phyloP scores from a whole-genome alignment of 2,329 filamentous ascomycete genomes.

The Colletotrichum australisinense region DNA sequence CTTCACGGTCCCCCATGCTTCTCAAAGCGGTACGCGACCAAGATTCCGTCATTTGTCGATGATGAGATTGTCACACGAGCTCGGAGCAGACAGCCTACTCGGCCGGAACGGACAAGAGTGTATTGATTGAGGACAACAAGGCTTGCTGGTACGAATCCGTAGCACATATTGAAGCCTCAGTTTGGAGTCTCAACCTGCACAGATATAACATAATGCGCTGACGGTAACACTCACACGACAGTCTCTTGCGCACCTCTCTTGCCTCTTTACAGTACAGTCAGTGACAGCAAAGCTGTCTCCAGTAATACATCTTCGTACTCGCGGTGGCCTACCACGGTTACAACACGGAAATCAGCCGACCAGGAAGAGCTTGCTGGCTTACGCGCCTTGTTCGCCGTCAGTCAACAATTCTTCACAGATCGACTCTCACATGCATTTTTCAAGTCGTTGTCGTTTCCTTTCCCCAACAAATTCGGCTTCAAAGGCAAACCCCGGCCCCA shows the following conservation, averaged over 20 bases:
- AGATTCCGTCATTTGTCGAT: conserved; percentile 1
- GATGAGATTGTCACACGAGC: neutral
- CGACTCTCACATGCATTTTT: conserved; percentile 31
- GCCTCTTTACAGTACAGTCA: neutral
- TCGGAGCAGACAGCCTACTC: neutral
- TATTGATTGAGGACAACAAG: neutral
- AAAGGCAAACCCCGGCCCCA: conserved; percentile 29
- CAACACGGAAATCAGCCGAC: neutral
- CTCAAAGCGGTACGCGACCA: neutral
- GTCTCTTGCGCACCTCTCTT: neutral
- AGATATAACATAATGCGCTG: neutral
- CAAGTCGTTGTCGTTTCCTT: neutral
- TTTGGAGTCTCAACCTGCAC: neutral
- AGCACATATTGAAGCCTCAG: neutral
- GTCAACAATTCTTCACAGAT: conserved; percentile 29
- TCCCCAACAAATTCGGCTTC: conserved; percentile 35
- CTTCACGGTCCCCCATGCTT: neutral
- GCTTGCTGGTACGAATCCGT: neutral
- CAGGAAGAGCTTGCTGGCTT: conserved; percentile 14
- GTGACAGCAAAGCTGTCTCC: neutral
- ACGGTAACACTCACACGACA: neutral
- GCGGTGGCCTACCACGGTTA: neutral
- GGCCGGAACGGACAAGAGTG: conserved; percentile 10
- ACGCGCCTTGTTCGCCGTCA: conserved; percentile 3
- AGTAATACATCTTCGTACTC: neutral